Evolutionary conservation across 768 basidiomycete species (phyloP), one percentile per base, ranked within the genome.

Genomic region (Mycena floridula): DNA sequence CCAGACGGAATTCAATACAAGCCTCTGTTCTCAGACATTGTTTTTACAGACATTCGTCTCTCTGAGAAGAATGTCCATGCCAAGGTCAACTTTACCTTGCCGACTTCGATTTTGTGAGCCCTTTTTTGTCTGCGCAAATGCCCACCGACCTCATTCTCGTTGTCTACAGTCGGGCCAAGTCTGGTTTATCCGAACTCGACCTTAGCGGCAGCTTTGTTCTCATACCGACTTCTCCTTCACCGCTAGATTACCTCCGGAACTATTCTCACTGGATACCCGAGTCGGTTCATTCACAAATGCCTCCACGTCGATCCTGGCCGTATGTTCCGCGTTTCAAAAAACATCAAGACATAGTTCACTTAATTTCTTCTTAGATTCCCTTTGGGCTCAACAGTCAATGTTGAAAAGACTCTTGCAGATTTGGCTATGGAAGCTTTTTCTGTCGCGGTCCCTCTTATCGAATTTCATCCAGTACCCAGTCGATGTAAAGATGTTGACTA

Each of bases 21-120:
- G 7, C 41, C 45, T 24, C 40, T 46, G 5, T 46, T 25, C 23
- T 46, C 45, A 16, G 40, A 46, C 40, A 42, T 46, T 28, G 40
- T 46, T 7, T 46, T 46, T 30, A 24, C 25, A 6, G 40, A 25
- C 5, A 39, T 44, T 5, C 45, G 26, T 15, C 27, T 46, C 7
- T 11, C 21, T 7, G 41, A 46, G 23, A 46, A 46, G 23, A n/a
- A 32, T 43, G 27, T 40, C 5, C 18, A 25, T 20, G 16, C 22
- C 8, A 46, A n/a, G 9, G 40, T 46, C 9, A 25, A 46, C 7
- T 46, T 46, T 27, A 11, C 8, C n/a, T n/a, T 46, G 7, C 45
- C 45, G 7, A 45, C 44, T 7, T 9, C 35, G 28, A 8, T 24
- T 41, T 12, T 18, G 21, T 25, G 24, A 26, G 25, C 21, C 12